Evolutionary conservation across 805 yeast species (phyloP).

Genomic region (Yamadazyma philogaea): DNA sequence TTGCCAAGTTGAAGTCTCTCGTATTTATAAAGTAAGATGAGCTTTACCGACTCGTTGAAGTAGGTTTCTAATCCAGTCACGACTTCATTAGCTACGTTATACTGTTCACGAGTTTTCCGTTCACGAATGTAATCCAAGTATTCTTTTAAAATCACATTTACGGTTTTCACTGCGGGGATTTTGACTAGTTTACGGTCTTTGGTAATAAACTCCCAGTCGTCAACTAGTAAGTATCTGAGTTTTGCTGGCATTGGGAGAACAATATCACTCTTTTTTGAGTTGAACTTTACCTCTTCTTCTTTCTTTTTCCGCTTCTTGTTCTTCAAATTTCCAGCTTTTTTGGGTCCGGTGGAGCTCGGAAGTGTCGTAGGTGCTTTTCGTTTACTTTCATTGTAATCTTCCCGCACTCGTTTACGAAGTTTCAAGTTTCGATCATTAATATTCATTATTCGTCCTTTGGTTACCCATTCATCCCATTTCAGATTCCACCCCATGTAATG

Average conservation of each 20-base stretch:
- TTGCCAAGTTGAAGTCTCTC: constrained; percentile 73
- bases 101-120: constrained; percentile 14
- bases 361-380: background rate
- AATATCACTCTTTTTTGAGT: constrained; percentile 44
- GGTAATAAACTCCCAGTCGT: constrained; percentile 92
- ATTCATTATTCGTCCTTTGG: constrained; percentile 61
- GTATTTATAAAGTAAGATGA: constrained; percentile 66
- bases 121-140: constrained; percentile 30
- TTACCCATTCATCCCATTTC: constrained; percentile 97
- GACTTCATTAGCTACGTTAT: constrained; percentile 58
- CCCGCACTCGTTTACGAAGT: constrained; percentile 49
- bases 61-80: constrained; percentile 65
- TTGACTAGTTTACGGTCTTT: constrained; percentile 69
- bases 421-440: constrained; percentile 65
- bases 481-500: constrained; percentile 96
- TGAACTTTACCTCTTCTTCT: constrained; percentile 12
- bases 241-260: constrained; percentile 57
- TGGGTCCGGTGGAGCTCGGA: constrained; percentile 1
- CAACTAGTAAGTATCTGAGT: constrained; percentile 70
- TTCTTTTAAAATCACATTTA: constrained; percentile 51
- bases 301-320: constrained; percentile 5
- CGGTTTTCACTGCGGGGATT: constrained; percentile 59
- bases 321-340: constrained; percentile 1
- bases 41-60: constrained; percentile 71
- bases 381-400: constrained; percentile 15